Evolutionary conservation across 805 yeast genomes (phyloP), one percentile per base, ranked within the genome.

Genomic region (Komagataella pseudopastoris): DNA sequence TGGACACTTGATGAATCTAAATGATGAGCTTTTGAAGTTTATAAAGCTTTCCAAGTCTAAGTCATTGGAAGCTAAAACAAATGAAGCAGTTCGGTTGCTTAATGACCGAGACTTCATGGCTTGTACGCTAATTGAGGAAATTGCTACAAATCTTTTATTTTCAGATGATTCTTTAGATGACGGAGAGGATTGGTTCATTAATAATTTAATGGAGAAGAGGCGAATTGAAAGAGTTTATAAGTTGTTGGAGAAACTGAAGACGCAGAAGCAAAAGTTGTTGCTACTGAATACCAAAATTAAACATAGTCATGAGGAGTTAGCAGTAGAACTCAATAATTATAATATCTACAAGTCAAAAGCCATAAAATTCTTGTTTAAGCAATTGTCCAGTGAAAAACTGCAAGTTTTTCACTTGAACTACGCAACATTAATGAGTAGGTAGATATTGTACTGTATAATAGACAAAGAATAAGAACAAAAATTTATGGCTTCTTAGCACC

Each of bases 321-420:
- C 90, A 0, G 74, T 78, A 50, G 85, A 81, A 60, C 67, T 83
- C 17, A 81, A 81, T 50, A 77, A 74, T 50, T 82, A 77, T 54
- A 64, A 83, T 56, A 70, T 68, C 50, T 80, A 75, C 63, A 76
- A 77, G 57, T 62, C 74, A 2, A 62, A 63, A 1, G 70, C 76
- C 53, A 53, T 76, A 45, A 57, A 58, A 45, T 63, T 69, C 49
- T 66, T 69, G 2, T 57, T 79, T 44, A 67, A 63, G 50, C 64
- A 63, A 39, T 70, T 60, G 51, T 64, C 65, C 2, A 52, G 54
- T 30, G 61, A 55, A 36, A 64, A 66, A 45, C 51, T 72, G 2
- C 53, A 57, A 36, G 60, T 57, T 47, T 52, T 67, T 49, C 61
- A 58, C 47, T 63, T 57, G 45, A 43, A 14, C 39, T 30, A 30